Conservation (phyloP, 2,329 filamentous ascomycete species). For the Alternaria novae-zelandiae region DNA sequence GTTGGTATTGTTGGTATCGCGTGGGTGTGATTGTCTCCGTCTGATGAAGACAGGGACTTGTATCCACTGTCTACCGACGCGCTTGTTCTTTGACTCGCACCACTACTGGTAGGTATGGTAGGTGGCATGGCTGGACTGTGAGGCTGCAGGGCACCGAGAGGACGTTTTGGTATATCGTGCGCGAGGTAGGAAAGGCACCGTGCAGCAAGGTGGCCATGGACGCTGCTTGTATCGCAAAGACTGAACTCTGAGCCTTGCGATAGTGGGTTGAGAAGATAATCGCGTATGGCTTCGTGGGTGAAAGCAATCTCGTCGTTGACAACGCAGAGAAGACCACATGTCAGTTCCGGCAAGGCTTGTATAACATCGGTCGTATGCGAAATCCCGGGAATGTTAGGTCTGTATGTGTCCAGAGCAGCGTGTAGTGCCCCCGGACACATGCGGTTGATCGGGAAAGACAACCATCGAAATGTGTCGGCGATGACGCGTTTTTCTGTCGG, state of each 20-base stretch:
- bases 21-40: slow-evolving; percentile 21
- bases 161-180: slow-evolving; percentile 35
- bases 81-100: slow-evolving; percentile 31
- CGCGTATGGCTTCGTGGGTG: slow-evolving; percentile 31
- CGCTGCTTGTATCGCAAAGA: slow-evolving; percentile 28
- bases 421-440: slow-evolving; percentile 27
- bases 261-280: slow-evolving; percentile 28
- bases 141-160: slow-evolving; percentile 24
- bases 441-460: slow-evolving; percentile 31
- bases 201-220: slow-evolving; percentile 37
- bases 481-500: slow-evolving; percentile 28
- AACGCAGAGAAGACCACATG: slow-evolving; percentile 34
- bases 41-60: slow-evolving; percentile 36
- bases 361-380: slow-evolving; percentile 9
- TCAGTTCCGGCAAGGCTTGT: slow-evolving; percentile 29
- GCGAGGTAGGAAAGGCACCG: slow-evolving; percentile 38
- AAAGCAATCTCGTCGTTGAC: slow-evolving; percentile 26
- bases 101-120: slow-evolving; percentile 21
- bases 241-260: slow-evolving; percentile 32
- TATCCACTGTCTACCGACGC: slow-evolving; percentile 42
- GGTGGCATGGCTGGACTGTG: slow-evolving; percentile 11
- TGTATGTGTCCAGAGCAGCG: slow-evolving; percentile 21
- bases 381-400: slow-evolving; percentile 2
- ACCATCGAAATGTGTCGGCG: slow-evolving; percentile 33
- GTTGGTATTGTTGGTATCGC: background rate